Evolutionary conservation across 202 grass and related monocot species (phyloP), one percentile per base, ranked within the genome.

Genomic region (Zizania palustris): DNA sequence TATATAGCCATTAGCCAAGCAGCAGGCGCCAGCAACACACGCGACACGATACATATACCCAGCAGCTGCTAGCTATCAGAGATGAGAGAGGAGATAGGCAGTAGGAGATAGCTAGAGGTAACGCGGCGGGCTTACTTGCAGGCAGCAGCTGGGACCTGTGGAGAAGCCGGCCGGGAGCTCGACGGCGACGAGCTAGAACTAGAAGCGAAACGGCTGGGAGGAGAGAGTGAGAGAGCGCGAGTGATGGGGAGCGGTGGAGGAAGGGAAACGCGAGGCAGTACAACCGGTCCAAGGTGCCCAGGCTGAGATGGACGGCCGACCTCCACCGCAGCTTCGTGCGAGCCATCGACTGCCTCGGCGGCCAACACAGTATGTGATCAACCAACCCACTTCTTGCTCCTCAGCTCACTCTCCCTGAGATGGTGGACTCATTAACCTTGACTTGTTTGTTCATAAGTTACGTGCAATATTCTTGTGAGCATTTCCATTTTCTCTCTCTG

Each of bases 271-370:
- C 84, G 66, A 83, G 96, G 78, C 89, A 62, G 33, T 99, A 99
- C 79, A 95, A 76, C 42, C 86, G 91, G 80, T 99, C 91, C 7
- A 82, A 70, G 58, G 74, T 87, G 73, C 89, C 96, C 9, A 73
- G 92, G 57, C 50, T 98, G 80, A 57, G 89, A 73, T 98, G 95
- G 95, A 98, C 95, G 0, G 82, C 73, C 28, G 96, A 99, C 62
- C 89, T 99, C 73, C 92, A 99, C 72, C 81, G 38, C 50, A 84
- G 81, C 85, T 99, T 99, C 67, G 57, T 92, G 49, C 73, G 87
- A 38, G 96, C 96, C 74, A 80, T 99, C 33, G 87, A 80, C 40
- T 75, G 71, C 85, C 91, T 99, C 8, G 96, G 96, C 39, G 85
- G 96, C 15, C 96, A 78, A 9, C 73, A 95, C 42, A 93, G 92